Evolutionary conservation across 306 rosid species (phyloP).

Genomic region (Purshia tridentata): DNA sequence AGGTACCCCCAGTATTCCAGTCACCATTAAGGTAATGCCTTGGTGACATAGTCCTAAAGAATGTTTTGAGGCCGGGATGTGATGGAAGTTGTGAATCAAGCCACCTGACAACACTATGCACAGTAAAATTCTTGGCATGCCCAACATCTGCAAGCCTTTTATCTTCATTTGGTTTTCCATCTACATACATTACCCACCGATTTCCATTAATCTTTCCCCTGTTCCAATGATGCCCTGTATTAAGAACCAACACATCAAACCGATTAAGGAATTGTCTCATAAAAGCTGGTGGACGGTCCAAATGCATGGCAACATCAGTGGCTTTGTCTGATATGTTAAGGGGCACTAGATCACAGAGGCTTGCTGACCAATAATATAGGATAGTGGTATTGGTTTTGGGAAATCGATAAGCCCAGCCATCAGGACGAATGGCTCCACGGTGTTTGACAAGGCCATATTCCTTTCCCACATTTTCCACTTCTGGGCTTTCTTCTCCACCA

Average conservation of each 20-base stretch:
- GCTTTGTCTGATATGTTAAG: conserved; percentile 44
- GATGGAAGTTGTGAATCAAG: conserved; percentile 66
- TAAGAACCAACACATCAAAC: conserved; percentile 80
- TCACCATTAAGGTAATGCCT: conserved; percentile 83
- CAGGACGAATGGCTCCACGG: conserved; percentile 83
- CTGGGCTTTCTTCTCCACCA: conserved; percentile 68
- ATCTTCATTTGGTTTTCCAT: conserved; percentile 63
- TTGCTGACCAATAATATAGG: conserved; percentile 92
- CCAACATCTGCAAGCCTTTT: conserved; percentile 48
- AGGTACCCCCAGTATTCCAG: conserved; percentile 91
- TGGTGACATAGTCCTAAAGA: conserved; percentile 89
- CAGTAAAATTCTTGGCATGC: conserved; percentile 73
- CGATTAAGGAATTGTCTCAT: conserved; percentile 56
- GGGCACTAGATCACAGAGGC: conserved; percentile 75
- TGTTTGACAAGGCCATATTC: conserved; percentile 71
- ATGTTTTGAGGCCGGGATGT: conserved; percentile 65
- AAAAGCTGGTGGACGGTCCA: conserved; percentile 87
- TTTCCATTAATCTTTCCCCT: conserved; percentile 73
- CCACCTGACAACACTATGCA: conserved; percentile 64
- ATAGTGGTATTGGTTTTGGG: conserved; percentile 75
- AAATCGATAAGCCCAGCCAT: conserved; percentile 95
- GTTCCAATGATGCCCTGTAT: conserved; percentile 98
- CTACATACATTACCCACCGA: conserved; percentile 77
- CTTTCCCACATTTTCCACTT: conserved; percentile 68
- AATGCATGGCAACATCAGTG: conserved; percentile 77